A percentile compares a stretch with the other conserved stretches of the same genome.
phyloP scores from a whole-genome alignment of 2,329 filamentous ascomycete species.

The Aurifilum marmelostoma region DNA sequence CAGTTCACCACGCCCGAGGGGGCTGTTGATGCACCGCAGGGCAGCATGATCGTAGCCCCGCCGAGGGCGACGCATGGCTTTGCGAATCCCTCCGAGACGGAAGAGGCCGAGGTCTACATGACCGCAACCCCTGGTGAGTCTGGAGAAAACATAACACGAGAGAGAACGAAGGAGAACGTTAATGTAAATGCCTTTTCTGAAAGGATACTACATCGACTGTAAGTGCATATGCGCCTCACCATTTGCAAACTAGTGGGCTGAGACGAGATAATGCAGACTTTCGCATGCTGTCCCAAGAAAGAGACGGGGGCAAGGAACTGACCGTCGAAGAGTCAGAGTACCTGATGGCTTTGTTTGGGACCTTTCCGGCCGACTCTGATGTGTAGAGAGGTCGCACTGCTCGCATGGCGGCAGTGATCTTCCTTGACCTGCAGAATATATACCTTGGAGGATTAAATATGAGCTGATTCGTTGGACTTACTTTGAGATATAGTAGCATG shows the following conservation, averaged over 20 bases:
- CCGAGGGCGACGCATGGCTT: conserved; percentile 42
- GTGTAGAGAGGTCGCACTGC: conserved; percentile 34
- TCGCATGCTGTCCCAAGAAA: conserved; percentile 40
- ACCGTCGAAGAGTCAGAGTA: conserved; percentile 36
- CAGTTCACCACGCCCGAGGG: conserved; percentile 41
- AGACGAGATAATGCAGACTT: conserved; percentile 36
- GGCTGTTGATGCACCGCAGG: conserved; percentile 36
- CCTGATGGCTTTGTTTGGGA: conserved; percentile 43
- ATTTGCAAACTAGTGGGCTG: not conserved
- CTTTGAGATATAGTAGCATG: not conserved
- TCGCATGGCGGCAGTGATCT: not conserved
- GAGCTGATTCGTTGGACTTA: no score
- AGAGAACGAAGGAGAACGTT: not conserved
- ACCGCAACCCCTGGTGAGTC: conserved; percentile 38
- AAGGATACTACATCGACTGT: no score
- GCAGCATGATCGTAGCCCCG: conserved; percentile 42
- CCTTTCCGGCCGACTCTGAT: conserved; percentile 41
- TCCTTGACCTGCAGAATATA: not conserved
- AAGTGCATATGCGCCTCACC: conserved; percentile 27
- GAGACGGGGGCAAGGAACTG: conserved; percentile 35
- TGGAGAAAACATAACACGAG: no score
- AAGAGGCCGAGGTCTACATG: conserved; percentile 43
- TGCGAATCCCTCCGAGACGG: conserved; percentile 39
- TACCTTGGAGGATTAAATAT: no score
- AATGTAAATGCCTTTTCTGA: conserved; percentile 18